Percentiles rank a stretch among this genome's conserved stretches.
Evolutionary conservation across 371 early-diverging fungal genomes (phyloP).

Genomic region (Rhizopus microsporus): DNA sequence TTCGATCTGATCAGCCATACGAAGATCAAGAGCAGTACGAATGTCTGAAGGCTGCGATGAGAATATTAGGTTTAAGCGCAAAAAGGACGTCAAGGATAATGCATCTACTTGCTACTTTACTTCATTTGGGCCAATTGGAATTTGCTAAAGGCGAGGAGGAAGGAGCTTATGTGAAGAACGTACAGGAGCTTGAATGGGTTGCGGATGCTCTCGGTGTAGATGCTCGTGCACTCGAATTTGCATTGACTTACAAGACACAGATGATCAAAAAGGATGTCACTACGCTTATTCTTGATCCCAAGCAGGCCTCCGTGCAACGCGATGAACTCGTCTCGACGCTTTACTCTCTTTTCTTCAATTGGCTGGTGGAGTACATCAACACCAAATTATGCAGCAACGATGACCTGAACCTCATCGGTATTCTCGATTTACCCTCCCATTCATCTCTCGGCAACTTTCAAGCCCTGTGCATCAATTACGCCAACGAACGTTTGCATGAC

Average conservation of each 20-base stretch:
- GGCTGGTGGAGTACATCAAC: slow-evolving; percentile 89
- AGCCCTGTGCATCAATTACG: slow-evolving; percentile 73
- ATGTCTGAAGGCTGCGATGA: slow-evolving; percentile 48
- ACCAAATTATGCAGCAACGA: slow-evolving; percentile 50
- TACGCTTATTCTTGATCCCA: slow-evolving; percentile 77
- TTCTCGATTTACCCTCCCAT: slow-evolving; percentile 54
- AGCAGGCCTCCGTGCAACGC: slow-evolving; percentile 70
- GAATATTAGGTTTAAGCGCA: slow-evolving; percentile 76
- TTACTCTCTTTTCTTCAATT: slow-evolving; percentile 79
- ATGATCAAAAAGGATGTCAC: slow-evolving; percentile 78
- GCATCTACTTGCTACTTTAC: slow-evolving; percentile 81
- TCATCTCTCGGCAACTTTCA: slow-evolving; percentile 49
- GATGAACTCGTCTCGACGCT: slow-evolving; percentile 74
- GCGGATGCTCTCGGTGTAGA: slow-evolving; percentile 85
- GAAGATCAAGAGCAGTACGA: not conserved
- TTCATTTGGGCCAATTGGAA: slow-evolving; percentile 85
- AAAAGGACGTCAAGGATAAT: slow-evolving; percentile 76
- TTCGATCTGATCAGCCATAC: not conserved
- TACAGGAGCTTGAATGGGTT: slow-evolving; percentile 65
- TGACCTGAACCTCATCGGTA: slow-evolving; percentile 61
- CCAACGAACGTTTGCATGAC: slow-evolving; percentile 77
- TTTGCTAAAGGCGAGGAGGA: slow-evolving; percentile 65
- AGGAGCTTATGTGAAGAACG: slow-evolving; percentile 63
- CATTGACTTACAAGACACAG: slow-evolving; percentile 80
- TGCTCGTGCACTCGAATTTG: slow-evolving; percentile 70